These are phyloP conservation scores for Penicillium sumatraense DNA, from an alignment of 2,329 filamentous ascomycete species.

Conservation along the genomic window DNA sequence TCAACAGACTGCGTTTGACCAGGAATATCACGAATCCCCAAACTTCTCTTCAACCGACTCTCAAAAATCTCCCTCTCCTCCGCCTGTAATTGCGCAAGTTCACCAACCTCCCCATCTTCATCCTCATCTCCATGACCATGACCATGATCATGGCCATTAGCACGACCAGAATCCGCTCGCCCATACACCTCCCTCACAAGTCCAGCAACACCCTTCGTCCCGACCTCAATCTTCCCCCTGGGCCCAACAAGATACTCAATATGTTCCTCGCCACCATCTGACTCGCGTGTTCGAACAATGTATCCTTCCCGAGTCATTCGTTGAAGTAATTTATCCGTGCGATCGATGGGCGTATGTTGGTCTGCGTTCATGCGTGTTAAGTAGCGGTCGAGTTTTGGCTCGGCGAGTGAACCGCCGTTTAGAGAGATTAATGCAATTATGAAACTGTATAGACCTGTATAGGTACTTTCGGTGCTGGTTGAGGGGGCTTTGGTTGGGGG, in stretches of 20 bases:
- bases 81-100: constrained; percentile 11
- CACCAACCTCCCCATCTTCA: constrained; percentile 15
- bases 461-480: constrained; percentile 72
- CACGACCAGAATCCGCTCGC: constrained; percentile 25
- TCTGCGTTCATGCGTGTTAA: constrained; percentile 76
- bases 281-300: constrained; percentile 74
- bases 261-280: constrained; percentile 70
- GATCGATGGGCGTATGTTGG: constrained; percentile 73
- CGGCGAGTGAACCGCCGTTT: constrained; percentile 72
- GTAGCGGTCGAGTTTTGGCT: constrained; percentile 77
- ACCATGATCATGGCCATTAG: constrained; percentile 8
- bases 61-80: constrained; percentile 54
- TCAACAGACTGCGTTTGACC: constrained; percentile 1
- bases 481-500: constrained; percentile 70
- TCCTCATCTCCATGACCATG: constrained; percentile 1
- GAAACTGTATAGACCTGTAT: constrained; percentile 79
- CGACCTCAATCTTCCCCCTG: constrained; percentile 83
- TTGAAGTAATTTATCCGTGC: constrained; percentile 74
- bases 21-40: constrained; percentile 55
- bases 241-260: constrained; percentile 85
- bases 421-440: constrained; percentile 78
- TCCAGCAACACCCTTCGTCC: constrained; percentile 72
- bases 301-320: constrained; percentile 83
- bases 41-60: constrained; percentile 64
- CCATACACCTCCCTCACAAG: constrained; percentile 64